These are phyloP conservation scores for Venturia carpophila DNA, from an alignment of 2,329 filamentous ascomycete genomes.

Conservation along the genomic window DNA sequence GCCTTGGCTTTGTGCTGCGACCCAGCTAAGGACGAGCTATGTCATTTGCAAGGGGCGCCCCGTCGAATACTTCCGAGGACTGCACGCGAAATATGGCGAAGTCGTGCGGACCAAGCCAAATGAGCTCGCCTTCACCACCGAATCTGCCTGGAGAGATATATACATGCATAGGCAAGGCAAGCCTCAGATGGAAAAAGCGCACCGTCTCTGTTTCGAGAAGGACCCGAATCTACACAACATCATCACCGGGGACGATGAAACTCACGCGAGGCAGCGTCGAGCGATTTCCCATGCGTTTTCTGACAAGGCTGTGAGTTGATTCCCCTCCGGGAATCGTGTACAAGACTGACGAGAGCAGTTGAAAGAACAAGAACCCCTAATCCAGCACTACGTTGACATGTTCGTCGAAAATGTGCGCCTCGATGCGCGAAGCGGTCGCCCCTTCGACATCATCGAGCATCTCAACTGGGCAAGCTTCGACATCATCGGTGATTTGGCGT, in stretches of 20 bases:
- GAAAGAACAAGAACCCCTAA: constrained; percentile 32
- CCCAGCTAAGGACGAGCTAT: not conserved
- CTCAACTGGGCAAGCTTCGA: constrained; percentile 59
- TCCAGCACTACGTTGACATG: constrained; percentile 29
- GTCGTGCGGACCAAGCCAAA: constrained; percentile 42
- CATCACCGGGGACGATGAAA: constrained; percentile 19
- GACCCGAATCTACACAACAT: not conserved
- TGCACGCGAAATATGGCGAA: constrained; percentile 32
- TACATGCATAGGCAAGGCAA: constrained; percentile 22
- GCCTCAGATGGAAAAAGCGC: not conserved
- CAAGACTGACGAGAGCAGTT: constrained; percentile 21
- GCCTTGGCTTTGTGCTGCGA: constrained; percentile 15
- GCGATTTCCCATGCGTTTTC: constrained; percentile 42
- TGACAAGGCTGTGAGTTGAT: constrained; percentile 27
- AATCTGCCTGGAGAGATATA: constrained; percentile 38
- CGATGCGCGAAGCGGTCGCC: not conserved
- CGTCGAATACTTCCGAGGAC: not conserved
- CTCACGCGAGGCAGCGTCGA: constrained; percentile 39
- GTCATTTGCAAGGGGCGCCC: not conserved
- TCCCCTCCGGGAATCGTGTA: not conserved
- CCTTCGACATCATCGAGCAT: not conserved
- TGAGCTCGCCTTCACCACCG: constrained; percentile 39
- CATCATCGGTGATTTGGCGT: constrained; percentile 57
- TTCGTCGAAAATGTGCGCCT: constrained; percentile 26
- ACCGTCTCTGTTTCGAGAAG: not conserved